Percentiles rank a stretch among this genome's conserved stretches.
These are phyloP conservation scores for Sporothrix inflata DNA, from an alignment of 2,329 filamentous ascomycete species.

Conservation along the genomic window DNA sequence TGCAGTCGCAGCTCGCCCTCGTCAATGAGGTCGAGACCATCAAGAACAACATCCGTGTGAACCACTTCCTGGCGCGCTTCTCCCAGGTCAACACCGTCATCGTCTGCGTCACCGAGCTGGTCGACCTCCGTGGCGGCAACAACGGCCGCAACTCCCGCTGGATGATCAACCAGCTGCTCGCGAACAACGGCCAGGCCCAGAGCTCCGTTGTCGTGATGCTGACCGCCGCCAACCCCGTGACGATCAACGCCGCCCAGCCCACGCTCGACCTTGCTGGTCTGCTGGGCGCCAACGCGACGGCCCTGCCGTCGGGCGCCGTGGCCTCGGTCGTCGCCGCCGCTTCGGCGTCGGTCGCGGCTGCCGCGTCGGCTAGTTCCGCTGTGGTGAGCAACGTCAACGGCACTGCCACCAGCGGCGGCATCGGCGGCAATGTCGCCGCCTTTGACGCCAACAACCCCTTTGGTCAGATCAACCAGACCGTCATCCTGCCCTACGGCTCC, in stretches of 20 bases:
- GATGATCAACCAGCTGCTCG: slow-evolving; percentile 46
- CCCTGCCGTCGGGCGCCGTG: not conserved
- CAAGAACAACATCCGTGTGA: slow-evolving; percentile 49
- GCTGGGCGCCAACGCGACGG: slow-evolving; percentile 27
- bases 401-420: not conserved
- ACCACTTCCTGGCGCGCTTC: slow-evolving; percentile 46
- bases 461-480: slow-evolving; percentile 41
- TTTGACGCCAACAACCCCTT: slow-evolving; percentile 42
- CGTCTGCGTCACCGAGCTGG: slow-evolving; percentile 44
- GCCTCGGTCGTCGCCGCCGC: slow-evolving; percentile 23
- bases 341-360: slow-evolving; percentile 31
- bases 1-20: slow-evolving; percentile 45
- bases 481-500: slow-evolving; percentile 44
- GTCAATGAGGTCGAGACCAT: slow-evolving; percentile 45
- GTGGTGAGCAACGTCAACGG: slow-evolving; percentile 27
- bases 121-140: slow-evolving; percentile 42
- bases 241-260: slow-evolving; percentile 39
- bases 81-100: slow-evolving; percentile 46
- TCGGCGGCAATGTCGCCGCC: slow-evolving; percentile 32
- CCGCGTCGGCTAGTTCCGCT: slow-evolving; percentile 31
- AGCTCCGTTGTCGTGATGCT: slow-evolving; percentile 46
- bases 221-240: slow-evolving; percentile 44
- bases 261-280: slow-evolving; percentile 34
- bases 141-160: slow-evolving; percentile 42
- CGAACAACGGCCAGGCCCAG: slow-evolving; percentile 43